Evolutionary conservation across 306 rosid genomes (phyloP).

Genomic region (Cotoneaster glaucophyllus): DNA sequence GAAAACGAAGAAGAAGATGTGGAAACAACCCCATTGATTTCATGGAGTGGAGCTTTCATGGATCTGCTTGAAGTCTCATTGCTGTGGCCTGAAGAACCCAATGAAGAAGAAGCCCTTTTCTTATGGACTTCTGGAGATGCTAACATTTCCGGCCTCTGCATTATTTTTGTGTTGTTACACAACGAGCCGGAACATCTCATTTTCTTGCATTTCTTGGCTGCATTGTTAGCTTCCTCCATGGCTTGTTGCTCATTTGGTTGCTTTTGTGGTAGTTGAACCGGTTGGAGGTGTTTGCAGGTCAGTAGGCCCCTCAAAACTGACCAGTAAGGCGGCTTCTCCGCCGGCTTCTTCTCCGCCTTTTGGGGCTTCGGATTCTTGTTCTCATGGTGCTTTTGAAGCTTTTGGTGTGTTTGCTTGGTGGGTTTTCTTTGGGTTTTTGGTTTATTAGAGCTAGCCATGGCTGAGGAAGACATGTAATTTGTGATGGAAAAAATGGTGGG

Average conservation of each 20-base stretch:
- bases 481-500: conserved; percentile 10
- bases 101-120: conserved; percentile 44
- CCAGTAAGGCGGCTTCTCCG: conserved; percentile 77
- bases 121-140: conserved; percentile 55
- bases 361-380: conserved; percentile 44
- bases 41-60: conserved; percentile 60
- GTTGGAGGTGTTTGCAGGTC: conserved; percentile 56
- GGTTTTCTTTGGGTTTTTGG: conserved; percentile 40
- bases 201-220: conserved; percentile 72
- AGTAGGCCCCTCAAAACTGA: conserved; percentile 64
- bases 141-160: conserved; percentile 55
- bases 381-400: conserved; percentile 33
- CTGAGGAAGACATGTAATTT: conserved; percentile 21
- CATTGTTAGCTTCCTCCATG: conserved; percentile 37
- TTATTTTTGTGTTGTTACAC: conserved; percentile 77
- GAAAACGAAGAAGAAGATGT: conserved; percentile 55
- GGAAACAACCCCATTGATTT: conserved; percentile 48
- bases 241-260: conserved; percentile 41
- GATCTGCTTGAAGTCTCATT: conserved; percentile 60
- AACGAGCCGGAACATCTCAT: conserved; percentile 87
- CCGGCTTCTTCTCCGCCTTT: conserved; percentile 49
- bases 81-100: conserved; percentile 32
- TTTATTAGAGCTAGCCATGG: conserved; percentile 54
- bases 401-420: conserved; percentile 38
- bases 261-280: conserved; percentile 36